Percentiles rank a stretch among this genome's conserved stretches.
phyloP scores from a whole-genome alignment of 108 stramenopile genomes.

The Cafeteria roenbergensis region DNA sequence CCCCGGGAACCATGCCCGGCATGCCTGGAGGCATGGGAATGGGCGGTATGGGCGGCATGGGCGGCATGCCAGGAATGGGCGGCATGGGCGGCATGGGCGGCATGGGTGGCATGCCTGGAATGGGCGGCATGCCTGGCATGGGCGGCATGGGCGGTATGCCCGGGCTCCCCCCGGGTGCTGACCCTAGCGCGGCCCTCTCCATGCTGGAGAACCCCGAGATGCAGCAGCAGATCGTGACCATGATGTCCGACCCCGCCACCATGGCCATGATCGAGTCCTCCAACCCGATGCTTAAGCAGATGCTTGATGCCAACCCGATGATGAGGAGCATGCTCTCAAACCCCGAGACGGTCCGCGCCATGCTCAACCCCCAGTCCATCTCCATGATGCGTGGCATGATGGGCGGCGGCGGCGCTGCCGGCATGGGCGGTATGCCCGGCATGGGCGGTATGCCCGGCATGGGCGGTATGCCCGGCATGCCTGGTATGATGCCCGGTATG shows the following conservation, averaged over 20 bases:
- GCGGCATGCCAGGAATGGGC: slow-evolving; percentile 18
- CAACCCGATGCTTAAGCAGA: slow-evolving; percentile 5
- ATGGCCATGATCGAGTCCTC: neutral
- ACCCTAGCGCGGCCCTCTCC: neutral
- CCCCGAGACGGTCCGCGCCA: neutral
- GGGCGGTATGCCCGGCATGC: slow-evolving; percentile 1
- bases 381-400: neutral
- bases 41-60: slow-evolving; percentile 31
- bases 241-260: neutral
- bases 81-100: slow-evolving; percentile 32
- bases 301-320: neutral
- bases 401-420: neutral
- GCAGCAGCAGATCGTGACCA: slow-evolving; percentile 3
- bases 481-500: slow-evolving; percentile 2
- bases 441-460: slow-evolving; percentile 1
- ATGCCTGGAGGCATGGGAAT: slow-evolving; percentile 24
- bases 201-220: slow-evolving; percentile 6
- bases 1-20: no score
- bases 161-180: no score
- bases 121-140: slow-evolving; percentile 28
- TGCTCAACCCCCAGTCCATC: neutral
- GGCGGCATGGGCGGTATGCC: slow-evolving; percentile 21
- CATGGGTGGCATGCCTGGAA: slow-evolving; percentile 26
- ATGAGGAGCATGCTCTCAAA: slow-evolving; percentile 5
- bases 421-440: slow-evolving; percentile 14